Evolutionary conservation across 2,329 filamentous ascomycete genomes (phyloP).

Genomic region (Boeremia lycopersici): DNA sequence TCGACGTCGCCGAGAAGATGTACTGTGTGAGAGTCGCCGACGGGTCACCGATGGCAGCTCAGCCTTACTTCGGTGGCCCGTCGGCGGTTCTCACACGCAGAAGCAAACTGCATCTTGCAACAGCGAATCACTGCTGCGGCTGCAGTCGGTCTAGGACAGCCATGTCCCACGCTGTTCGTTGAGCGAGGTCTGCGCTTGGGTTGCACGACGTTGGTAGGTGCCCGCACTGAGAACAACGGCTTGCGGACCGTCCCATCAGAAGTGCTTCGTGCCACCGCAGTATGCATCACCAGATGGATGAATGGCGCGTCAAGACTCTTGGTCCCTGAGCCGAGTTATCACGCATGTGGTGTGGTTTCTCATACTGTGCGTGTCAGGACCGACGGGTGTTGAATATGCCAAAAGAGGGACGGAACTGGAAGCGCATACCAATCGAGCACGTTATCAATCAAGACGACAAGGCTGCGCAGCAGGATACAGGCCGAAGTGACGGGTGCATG

Average conservation of each 20-base stretch:
- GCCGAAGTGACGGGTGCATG: neutral
- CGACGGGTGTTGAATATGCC: neutral
- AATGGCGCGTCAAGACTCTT: neutral
- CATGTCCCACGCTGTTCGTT: neutral
- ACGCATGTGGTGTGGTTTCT: neutral
- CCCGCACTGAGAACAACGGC: neutral
- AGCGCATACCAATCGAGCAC: neutral
- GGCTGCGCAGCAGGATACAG: neutral
- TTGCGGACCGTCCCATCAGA: neutral
- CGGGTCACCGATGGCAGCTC: too few species aligned
- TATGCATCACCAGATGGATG: neutral
- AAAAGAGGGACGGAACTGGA: neutral
- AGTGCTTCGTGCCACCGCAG: neutral
- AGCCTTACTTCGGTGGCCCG: too few species aligned
- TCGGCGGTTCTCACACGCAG: too few species aligned
- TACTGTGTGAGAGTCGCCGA: too few species aligned
- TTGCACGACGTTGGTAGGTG: too few species aligned
- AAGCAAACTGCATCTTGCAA: conserved; percentile 1
- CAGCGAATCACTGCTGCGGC: neutral
- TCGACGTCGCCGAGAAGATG: neutral
- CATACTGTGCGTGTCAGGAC: neutral
- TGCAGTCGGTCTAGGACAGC: neutral
- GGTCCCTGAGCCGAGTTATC: neutral
- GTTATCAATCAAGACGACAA: neutral
- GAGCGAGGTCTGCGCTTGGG: neutral